Evolutionary conservation across 2,329 filamentous ascomycete genomes (phyloP).

Genomic region (Diaporthe sp.): DNA sequence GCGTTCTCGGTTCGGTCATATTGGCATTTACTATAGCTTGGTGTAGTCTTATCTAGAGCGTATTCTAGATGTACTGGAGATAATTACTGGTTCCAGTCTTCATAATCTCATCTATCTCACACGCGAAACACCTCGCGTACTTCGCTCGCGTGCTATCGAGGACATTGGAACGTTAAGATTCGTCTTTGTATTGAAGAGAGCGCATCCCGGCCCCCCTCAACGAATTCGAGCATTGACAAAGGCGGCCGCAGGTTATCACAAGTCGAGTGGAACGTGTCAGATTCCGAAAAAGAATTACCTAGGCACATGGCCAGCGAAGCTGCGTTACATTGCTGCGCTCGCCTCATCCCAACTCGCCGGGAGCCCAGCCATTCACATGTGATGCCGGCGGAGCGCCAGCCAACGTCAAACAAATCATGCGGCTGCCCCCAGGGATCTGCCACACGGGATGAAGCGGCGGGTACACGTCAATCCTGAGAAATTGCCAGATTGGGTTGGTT

Average conservation of each 20-base stretch:
- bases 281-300: not conserved
- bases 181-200: not conserved
- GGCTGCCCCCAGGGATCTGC: not conserved
- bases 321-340: not conserved
- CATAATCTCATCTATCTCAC: no score
- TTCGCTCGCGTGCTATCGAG: not conserved
- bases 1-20: constrained; percentile 17
- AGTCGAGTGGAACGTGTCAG: not conserved
- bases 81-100: not conserved
- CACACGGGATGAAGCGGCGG: not conserved
- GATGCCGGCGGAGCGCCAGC: not conserved
- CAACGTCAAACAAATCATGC: not conserved
- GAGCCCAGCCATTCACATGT: constrained; percentile 3
- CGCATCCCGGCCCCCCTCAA: no score
- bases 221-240: not conserved
- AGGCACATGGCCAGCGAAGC: not conserved
- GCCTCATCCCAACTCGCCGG: constrained; percentile 15
- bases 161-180: not conserved
- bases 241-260: not conserved
- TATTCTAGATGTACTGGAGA: not conserved
- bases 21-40: constrained; percentile 1
- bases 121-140: not conserved
- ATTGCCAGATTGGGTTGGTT: constrained; percentile 6
- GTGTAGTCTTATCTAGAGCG: not conserved
- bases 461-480: constrained; percentile 16